These are phyloP conservation scores for Dictyophora rubrovolvata DNA, from an alignment of 768 basidiomycete genomes.

Conservation along the genomic window DNA sequence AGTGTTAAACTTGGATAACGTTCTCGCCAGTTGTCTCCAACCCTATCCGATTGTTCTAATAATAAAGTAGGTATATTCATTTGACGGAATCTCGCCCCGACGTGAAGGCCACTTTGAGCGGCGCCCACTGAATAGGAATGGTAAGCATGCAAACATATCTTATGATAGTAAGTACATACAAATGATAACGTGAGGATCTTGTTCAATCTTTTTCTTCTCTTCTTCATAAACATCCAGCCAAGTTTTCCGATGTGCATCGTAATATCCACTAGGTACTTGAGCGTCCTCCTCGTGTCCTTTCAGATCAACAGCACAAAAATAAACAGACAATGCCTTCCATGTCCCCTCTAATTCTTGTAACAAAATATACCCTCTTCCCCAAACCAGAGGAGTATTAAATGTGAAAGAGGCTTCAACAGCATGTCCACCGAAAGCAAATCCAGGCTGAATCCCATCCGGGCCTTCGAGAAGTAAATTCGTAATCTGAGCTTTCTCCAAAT, in stretches of 20 bases:
- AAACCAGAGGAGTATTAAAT: slow-evolving; percentile 11
- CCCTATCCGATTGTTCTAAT: slow-evolving; percentile 24
- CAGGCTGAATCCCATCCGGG: neutral
- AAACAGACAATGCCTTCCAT: slow-evolving; percentile 17
- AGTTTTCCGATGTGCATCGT: slow-evolving; percentile 11
- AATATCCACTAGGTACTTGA: slow-evolving; percentile 5
- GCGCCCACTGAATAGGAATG: slow-evolving; percentile 26
- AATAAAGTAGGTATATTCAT: slow-evolving; percentile 30
- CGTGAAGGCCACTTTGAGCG: slow-evolving; percentile 33
- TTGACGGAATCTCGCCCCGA: slow-evolving; percentile 33
- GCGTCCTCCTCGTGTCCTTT: slow-evolving; percentile 16
- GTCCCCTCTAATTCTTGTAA: neutral
- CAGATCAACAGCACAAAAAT: slow-evolving; percentile 14
- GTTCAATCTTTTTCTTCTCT: slow-evolving; percentile 9
- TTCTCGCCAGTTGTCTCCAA: slow-evolving; percentile 36
- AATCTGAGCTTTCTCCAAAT: slow-evolving; percentile 9
- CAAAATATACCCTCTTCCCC: slow-evolving; percentile 14
- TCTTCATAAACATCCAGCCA: slow-evolving; percentile 14
- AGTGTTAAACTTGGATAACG: slow-evolving; percentile 33
- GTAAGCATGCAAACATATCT: neutral
- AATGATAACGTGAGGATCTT: slow-evolving; percentile 16
- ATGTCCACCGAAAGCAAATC: neutral
- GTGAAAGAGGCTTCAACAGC: slow-evolving; percentile 15
- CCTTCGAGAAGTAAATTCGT: slow-evolving; percentile 13
- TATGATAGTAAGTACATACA: slow-evolving; percentile 6